Base-by-base conservation (phyloP, 768 basidiomycete species). In the Russula brevipes region DNA sequence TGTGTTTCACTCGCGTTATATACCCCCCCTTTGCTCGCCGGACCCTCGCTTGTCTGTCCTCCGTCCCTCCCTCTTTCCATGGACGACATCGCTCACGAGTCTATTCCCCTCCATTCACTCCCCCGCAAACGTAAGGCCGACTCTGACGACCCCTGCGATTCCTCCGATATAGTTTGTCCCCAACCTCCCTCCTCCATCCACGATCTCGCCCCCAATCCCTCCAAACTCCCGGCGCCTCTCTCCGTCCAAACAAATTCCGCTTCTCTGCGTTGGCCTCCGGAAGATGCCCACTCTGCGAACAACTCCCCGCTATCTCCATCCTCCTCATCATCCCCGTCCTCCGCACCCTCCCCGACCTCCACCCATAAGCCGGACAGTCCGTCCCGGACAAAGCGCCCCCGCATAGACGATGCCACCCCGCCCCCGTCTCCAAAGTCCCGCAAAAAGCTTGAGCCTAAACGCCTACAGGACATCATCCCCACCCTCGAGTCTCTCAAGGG, bases 111-210 rank as follows among this genome's bases (percentile, higher is more conserved):
- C 69, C 79, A 75, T 55, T 72, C 58, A 74, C 80, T 79, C 78
- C 79, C 71, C 61, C 80, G 84, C 71, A 89, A 89, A 74, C 84
- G 88, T 68, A 89, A 90, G 75, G 81, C 85, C 0, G 81, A 81
- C 72, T 58, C 71, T 35, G 84, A 87, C 61, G 79, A 80, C 51
- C 58, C 54, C 49, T 60, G 59, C 46, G 55, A 56, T 60, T 41
- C 46, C 17, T 3, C 61, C 24, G 67, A 63, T n/a, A 63, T 62
- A 50, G 64, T 53, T 8, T 63, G 64, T 17, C 36, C 64, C 0
- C 54, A 63, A n/a, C 61, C 64, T 2, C 6, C 54, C 12, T 54
- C 45, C 9, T 41, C 49, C 11, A 59, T 68, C 1, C 54, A 58
- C 42, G 58, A 68, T 8, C 58, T 59, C 4, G 17, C 60, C n/a